Base-by-base conservation (phyloP, 345 rosid genomes). In the Hypericum androsaemum region DNA sequence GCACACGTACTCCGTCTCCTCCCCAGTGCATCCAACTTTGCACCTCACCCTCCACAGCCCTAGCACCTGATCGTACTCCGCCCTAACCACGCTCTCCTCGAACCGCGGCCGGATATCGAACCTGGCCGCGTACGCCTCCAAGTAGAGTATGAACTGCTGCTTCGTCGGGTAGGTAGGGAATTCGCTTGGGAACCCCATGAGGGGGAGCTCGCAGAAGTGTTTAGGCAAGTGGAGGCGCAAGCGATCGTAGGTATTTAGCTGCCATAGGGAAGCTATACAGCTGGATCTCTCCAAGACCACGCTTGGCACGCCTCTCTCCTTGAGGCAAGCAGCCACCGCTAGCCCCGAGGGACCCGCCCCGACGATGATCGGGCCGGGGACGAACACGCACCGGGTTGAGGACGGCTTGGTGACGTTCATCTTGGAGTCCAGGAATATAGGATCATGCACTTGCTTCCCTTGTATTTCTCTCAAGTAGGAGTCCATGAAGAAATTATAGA, bases 391-490 rank as follows among this genome's bases (percentile, higher is more conserved):
- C 22, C 69, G 58, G 37, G 70, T 8, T 8, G 69, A 15, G 28
- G 54, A 7, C 5, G 37, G 10, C 6, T 39, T 11, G 41, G 36
- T 22, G 2, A 22, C 32, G 7, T 55, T 62, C 28, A 39, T 66
- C 66, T 37, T 69, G 39, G 62, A 71, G 14, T 59, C 45, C 7
- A 47, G 44, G 28, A 76, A 64, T 51, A 81, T 54, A 7, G 84
- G 85, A 69, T 87, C 98, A 64, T 92, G 81, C 39, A 64, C 74
- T 70, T 69, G 78, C 68, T 92, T 88, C 7, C 94, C 84, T 78
- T 84, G 79, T 45, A 84, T 75, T 71, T 92, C 98, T 70, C 74
- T 79, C 61, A 38, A 51, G 68, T 57, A 74, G 4, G 32, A 22
- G 10, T 75, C 82, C 97, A 86, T 82, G 4, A 10, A 36, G 43